Evolutionary conservation across 2,329 filamentous ascomycete species (phyloP).

Genomic region (Clarireedia hainanense): DNA sequence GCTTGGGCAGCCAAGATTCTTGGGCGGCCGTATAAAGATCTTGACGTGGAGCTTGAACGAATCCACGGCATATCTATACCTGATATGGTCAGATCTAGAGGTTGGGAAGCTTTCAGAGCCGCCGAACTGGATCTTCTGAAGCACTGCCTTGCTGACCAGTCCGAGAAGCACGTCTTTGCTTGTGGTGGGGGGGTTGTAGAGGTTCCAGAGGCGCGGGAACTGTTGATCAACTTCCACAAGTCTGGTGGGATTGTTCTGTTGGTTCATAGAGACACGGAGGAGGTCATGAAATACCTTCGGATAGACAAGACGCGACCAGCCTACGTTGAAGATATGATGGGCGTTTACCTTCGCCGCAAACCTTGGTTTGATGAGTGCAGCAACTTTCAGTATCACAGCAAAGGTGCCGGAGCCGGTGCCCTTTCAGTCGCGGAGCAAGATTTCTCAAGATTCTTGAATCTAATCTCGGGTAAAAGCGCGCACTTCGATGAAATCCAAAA

Average conservation of each 20-base stretch:
- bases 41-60: conserved; percentile 80
- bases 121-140: conserved; percentile 70
- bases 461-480: conserved; percentile 55
- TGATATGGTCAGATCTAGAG: conserved; percentile 66
- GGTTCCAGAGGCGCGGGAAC: conserved; percentile 65
- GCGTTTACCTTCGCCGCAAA: conserved; percentile 81
- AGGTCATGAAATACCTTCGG: conserved; percentile 82
- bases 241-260: conserved; percentile 77
- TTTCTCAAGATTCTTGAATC: conserved; percentile 64
- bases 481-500: conserved; percentile 50
- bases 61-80: conserved; percentile 70
- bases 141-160: conserved; percentile 65
- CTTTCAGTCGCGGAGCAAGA: conserved; percentile 40
- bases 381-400: conserved; percentile 89
- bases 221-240: conserved; percentile 66
- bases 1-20: conserved; percentile 74
- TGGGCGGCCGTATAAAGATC: conserved; percentile 70
- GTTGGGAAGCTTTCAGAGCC: conserved; percentile 84
- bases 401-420: conserved; percentile 37
- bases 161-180: conserved; percentile 74
- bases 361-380: conserved; percentile 89
- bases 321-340: conserved; percentile 86
- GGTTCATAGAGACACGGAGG: conserved; percentile 78
- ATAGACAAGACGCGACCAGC: conserved; percentile 86
- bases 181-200: conserved; percentile 94